Conservation (phyloP, 176 grass and related monocot species). For the Miscanthus lutarioriparius region DNA sequence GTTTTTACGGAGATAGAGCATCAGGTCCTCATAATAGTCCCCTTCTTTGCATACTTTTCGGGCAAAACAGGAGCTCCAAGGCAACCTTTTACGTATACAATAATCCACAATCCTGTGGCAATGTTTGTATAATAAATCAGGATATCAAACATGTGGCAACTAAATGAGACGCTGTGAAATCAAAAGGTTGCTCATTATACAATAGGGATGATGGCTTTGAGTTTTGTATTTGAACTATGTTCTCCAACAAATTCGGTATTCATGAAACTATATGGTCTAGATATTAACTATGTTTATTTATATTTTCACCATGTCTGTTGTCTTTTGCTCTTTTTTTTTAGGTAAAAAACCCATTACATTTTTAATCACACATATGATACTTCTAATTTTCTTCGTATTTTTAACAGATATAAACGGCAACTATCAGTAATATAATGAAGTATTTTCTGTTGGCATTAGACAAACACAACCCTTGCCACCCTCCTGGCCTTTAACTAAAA, state of each 20-base stretch:
- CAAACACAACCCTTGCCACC: not conserved
- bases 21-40: conserved; percentile 93
- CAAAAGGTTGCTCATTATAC: not conserved
- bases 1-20: conserved; percentile 81
- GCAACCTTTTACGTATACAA: conserved; percentile 76
- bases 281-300: not conserved
- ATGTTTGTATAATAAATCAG: not conserved
- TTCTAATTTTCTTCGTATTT: not conserved
- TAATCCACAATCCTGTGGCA: conserved; percentile 64
- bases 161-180: not conserved
- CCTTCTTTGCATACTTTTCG: conserved; percentile 76
- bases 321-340: not conserved
- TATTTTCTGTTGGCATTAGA: not conserved
- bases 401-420: not conserved
- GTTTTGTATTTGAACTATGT: not conserved
- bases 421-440: not conserved
- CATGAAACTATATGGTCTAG: not conserved
- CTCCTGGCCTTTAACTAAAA: not conserved
- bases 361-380: not conserved
- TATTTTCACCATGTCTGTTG: not conserved
- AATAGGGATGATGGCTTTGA: not conserved
- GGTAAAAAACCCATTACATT: not conserved
- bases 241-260: not conserved
- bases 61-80: conserved; percentile 71
- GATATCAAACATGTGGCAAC: not conserved